Evolutionary conservation across 2,329 filamentous ascomycete species (phyloP), one percentile per base, ranked within the genome.

Genomic region (Verticillium dahliae): DNA sequence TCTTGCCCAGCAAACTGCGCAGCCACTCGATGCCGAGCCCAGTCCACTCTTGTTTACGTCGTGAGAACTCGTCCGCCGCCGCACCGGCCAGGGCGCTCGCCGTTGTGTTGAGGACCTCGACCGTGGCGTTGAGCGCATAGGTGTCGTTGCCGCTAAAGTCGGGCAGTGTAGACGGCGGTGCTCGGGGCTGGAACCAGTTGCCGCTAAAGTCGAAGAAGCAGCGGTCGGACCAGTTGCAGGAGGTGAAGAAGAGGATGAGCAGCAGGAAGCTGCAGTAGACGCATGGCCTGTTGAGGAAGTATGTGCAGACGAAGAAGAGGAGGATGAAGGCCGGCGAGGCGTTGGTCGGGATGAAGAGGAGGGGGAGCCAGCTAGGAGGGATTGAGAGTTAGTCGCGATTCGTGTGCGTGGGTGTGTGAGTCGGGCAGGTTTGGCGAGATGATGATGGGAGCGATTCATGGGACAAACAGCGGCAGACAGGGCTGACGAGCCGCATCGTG

Each of bases 201-300:
- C 88, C 90, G 72, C 81, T 84, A 70, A 97, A 90, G 79, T 98
- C 94, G 81, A 98, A 95, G 79, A 98, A 95, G 73, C 91, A 95
- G 60, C 88, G 87, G 73, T 93, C 90, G 67, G 89, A 90, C 91
- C 91, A 95, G 82, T 93, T 89, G 76, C 91, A 95, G 33, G 90
- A 92, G 33, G 92, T 96, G 67, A 93, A 85, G 80, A 97, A 96
- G 68, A 99, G 91, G 69, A 98, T 92, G 67, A 97, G 85, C 57
- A 99, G 91, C 60, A 99, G 89, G 65, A 97, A 88, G 64, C 92
- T 97, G 85, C 95, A 99, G 83, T 99, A 99, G 69, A 97, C 89
- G 80, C 95, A 99, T 60, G 95, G 95, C 61, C 94, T 89, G 78
- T 97, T 96, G 70, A 99, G 88, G 77, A 96, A 91, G 81, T 97